Evolutionary conservation across 495 filamentous ascomycete species (phyloP).

Genomic region (Talaromyces borbonicus): DNA sequence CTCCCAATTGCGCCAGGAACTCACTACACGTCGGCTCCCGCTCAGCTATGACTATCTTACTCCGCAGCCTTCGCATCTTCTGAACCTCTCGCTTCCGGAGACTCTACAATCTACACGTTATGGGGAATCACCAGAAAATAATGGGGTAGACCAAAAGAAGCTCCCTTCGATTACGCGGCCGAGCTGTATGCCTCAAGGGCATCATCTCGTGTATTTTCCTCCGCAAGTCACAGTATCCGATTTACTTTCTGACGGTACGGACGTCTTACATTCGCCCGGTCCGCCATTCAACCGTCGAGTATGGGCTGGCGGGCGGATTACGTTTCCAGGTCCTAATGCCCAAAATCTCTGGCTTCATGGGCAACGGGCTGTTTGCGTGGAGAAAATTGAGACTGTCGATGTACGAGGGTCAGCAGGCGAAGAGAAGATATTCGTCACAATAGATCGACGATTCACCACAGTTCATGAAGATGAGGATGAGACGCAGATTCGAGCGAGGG

Average conservation of each 20-base stretch:
- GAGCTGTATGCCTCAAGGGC: slow-evolving; percentile 34
- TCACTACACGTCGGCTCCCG: slow-evolving; percentile 42
- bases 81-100: slow-evolving; percentile 51
- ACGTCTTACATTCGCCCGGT: slow-evolving; percentile 58
- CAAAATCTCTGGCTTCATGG: slow-evolving; percentile 35
- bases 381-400: slow-evolving; percentile 52
- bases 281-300: slow-evolving; percentile 57
- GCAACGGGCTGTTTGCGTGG: slow-evolving; percentile 45
- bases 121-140: background rate
- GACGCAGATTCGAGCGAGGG: slow-evolving; percentile 23
- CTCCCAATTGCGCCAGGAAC: slow-evolving; percentile 17
- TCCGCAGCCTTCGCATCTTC: slow-evolving; percentile 53
- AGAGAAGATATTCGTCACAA: slow-evolving; percentile 51
- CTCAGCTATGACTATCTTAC: slow-evolving; percentile 54
- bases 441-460: slow-evolving; percentile 40
- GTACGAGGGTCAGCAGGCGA: slow-evolving; percentile 43
- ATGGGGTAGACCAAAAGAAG: slow-evolving; percentile 8
- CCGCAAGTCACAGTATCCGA: slow-evolving; percentile 44
- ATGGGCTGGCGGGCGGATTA: slow-evolving; percentile 62
- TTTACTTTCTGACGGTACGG: slow-evolving; percentile 65
- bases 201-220: slow-evolving; percentile 67
- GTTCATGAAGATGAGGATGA: slow-evolving; percentile 27
- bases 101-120: slow-evolving; percentile 33
- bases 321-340: slow-evolving; percentile 14
- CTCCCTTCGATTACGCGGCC: slow-evolving; percentile 29